Conservation (phyloP, 1,284 basidiomycete species). For the Apiotrichum akiyoshidainum region DNA sequence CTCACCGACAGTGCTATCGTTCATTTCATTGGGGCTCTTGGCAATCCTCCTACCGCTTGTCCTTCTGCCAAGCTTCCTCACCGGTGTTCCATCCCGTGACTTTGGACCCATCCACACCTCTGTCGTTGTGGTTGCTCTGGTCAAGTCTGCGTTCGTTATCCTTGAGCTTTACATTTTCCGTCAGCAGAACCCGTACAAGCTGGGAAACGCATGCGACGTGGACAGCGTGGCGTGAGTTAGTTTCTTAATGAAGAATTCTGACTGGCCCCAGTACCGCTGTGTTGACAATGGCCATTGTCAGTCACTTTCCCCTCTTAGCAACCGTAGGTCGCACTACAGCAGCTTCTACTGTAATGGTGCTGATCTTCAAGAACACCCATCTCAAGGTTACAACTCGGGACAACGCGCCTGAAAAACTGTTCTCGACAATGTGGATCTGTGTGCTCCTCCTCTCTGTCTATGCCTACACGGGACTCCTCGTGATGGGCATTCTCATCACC, state of each 20-base stretch:
- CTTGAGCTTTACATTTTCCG: not conserved
- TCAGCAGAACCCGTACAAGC: not conserved
- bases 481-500: not conserved
- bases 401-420: not conserved
- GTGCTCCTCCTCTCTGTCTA: not conserved
- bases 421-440: not conserved
- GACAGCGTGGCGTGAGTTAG: not conserved
- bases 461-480: not conserved
- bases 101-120: not conserved
- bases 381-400: conserved; percentile 4
- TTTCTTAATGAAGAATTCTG: not conserved
- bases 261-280: not conserved
- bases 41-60: not conserved
- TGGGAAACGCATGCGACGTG: not conserved
- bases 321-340: not conserved
- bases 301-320: conserved; percentile 1
- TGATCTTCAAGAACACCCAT: not conserved
- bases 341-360: not conserved
- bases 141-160: not conserved
- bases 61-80: not conserved
- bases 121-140: not conserved
- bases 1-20: not conserved
- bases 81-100: not conserved
- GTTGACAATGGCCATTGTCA: not conserved
- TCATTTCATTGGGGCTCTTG: not conserved